Base-by-base conservation (phyloP, 2,329 filamentous ascomycete species). In the Onygenales sp. region DNA sequence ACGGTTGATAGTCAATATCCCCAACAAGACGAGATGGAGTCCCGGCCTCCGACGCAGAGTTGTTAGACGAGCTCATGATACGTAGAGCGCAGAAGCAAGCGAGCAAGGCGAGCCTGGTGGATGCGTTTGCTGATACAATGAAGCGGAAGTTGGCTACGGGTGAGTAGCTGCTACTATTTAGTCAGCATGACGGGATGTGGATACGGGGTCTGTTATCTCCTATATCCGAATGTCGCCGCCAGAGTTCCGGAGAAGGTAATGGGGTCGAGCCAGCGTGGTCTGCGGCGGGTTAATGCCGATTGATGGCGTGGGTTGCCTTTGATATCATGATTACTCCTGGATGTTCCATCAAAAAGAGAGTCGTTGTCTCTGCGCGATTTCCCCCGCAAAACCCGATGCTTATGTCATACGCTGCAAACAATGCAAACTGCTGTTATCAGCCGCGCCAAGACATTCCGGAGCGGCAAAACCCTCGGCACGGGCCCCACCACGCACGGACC, bases 1-100 rank as follows among this genome's bases (percentile, higher is more conserved):
- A 67, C 32, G 71, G 68, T 60, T 76, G 68, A 65, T 73, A 76
- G 57, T 78, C 75, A 70, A 77, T 76, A 65, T 77, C 75, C 34
- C 39, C 7, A 6, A 36, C 40, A 6, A 40, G 37, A 14, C 37
- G 10, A 14, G 10, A 11, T 40, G 37, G 37, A 11, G 10, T 6
- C 11, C 11, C 37, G 37, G 37, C 10, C 37, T 31, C 31, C 11
- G 37, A 40, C 14, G 14, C 37, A 6, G 37, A 11, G 37, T 3
- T 11, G 10, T 40, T 40, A 11, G 37, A 14, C 14, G 11, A 40
- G 11, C 14, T 40, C 14, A 14, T 11, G 37, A 11, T 40, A 11
- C 37, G 10, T 14, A 11, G 37, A 27, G 21, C 4, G 21, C 21
- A 27, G 21, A 27, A 27, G 21, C 21, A 27, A 27, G 21, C 21